Base-by-base conservation (phyloP, 202 grass and related monocot genomes). In the Hordeum pubiflorum region DNA sequence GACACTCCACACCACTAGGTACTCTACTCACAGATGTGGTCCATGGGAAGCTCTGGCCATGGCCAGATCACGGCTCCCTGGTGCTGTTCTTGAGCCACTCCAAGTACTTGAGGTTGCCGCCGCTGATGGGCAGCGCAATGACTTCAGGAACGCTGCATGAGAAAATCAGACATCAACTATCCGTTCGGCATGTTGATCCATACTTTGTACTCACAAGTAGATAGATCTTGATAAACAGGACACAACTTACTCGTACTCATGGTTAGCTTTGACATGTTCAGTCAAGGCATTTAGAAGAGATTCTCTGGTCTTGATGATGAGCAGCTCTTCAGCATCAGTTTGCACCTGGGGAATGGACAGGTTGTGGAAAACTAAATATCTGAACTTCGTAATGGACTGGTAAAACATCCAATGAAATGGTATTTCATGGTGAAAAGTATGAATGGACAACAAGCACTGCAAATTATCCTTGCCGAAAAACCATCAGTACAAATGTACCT, bases 81-180 rank as follows among this genome's bases (percentile, higher is more conserved):
- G 93, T 97, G 74, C 76, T 97, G 79, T 91, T 81, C 80, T 87
- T 91, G 65, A 97, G 83, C 93, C 88, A 97, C 80, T 93, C 93
- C 7, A 97, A 72, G 32, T 97, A 97, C 70, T 93, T 91, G 26
- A 41, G 40, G 68, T 91, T 97, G 29, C 93, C 93, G 37, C 93
- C 93, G 22, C 72, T 87, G 39, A 97, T 93, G 18, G 93, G 90
- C 86, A 97, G 37, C 21, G 90, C 83, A 4, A 97, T 91, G 52
- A 97, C 90, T 88, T 97, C 90, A 14, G 93, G 93, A 88, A 97
- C 86, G 12, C 90, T 97, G 81, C 77, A 84, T 24, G 12, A 24
- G 15, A 33, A 73, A 48, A 43, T 44, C 38, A 67, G 43, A 29
- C 17, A 50, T n/a, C 64, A 55, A 66, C 70, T 44, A 77, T 38